Conservation (phyloP, 164 flowering plant species). For the Aristolochia fimbriata region DNA sequence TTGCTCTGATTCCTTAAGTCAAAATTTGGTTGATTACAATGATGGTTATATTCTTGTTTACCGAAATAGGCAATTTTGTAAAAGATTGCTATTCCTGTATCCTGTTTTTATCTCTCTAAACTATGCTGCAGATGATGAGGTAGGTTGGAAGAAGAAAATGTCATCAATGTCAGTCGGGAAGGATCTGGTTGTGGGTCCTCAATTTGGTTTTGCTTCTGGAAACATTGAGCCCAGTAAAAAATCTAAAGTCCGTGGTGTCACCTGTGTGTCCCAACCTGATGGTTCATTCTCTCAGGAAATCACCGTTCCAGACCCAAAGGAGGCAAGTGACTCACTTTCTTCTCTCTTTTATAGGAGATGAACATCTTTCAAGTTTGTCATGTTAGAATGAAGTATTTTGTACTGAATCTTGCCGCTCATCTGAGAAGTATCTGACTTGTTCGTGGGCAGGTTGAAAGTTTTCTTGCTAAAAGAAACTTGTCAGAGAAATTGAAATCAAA, state of each 20-base stretch:
- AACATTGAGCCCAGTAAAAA: conserved; percentile 31
- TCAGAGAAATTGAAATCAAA: conserved; percentile 35
- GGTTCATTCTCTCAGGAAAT: conserved; percentile 34
- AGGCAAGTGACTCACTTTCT: conserved; percentile 19
- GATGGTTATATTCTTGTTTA: no score
- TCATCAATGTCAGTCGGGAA: conserved; percentile 23
- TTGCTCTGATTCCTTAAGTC: no score
- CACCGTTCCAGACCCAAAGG: conserved; percentile 24
- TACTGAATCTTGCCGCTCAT: no score
- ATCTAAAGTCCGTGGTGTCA: conserved; percentile 23
- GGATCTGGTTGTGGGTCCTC: conserved; percentile 22
- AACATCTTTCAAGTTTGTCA: background rate
- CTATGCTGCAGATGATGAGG: conserved; percentile 53
- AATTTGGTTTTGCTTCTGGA: conserved; percentile 26
- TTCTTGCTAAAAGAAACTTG: conserved; percentile 27
- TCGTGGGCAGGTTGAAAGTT: conserved; percentile 41
- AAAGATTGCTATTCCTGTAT: background rate
- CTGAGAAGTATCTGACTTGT: conserved; percentile 1
- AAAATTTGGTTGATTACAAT: no score
- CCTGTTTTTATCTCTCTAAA: background rate
- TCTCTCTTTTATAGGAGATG: background rate
- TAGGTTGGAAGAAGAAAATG: conserved; percentile 64
- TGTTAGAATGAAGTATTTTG: background rate
- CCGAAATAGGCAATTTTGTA: no score
- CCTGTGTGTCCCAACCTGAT: conserved; percentile 23